Percentiles rank a stretch among this genome's conserved stretches.
Evolutionary conservation across 2,329 filamentous ascomycete genomes (phyloP).

Genomic region (Cladosporium velox): DNA sequence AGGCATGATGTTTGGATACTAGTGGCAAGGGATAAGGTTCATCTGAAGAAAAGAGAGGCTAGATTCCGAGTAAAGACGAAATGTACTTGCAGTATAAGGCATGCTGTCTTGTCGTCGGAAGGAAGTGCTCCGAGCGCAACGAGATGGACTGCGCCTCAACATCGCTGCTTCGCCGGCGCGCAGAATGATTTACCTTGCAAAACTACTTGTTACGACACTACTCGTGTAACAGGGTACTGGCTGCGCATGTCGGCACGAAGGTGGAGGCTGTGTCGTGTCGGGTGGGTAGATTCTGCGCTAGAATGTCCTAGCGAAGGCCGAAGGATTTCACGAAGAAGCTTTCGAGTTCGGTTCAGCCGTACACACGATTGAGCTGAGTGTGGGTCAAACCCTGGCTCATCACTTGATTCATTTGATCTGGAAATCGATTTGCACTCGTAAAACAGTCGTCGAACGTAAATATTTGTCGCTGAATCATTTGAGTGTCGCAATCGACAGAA

Average conservation of each 20-base stretch:
- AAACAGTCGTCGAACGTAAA: neutral
- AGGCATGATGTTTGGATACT: slow-evolving; percentile 27
- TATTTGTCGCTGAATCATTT: neutral
- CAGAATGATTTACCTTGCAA: neutral
- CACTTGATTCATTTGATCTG: neutral
- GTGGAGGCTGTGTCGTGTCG: slow-evolving; percentile 4
- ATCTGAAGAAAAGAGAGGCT: neutral
- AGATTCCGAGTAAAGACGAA: neutral
- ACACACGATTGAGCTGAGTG: neutral
- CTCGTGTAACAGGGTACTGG: neutral
- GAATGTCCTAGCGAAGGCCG: slow-evolving; percentile 1
- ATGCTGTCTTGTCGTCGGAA: neutral
- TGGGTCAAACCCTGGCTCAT: neutral
- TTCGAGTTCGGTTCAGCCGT: neutral
- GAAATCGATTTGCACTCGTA: neutral
- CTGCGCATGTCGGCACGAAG: neutral
- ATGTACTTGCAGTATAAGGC: neutral
- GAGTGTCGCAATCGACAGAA: neutral
- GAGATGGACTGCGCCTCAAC: slow-evolving; percentile 1
- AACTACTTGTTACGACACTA: neutral
- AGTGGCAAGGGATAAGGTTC: neutral
- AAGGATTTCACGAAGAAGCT: slow-evolving; percentile 10
- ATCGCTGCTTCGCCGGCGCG: slow-evolving; percentile 11
- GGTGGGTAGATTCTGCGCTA: neutral
- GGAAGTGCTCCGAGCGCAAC: neutral